Conservation (phyloP, 345 rosid species). For the Bruguiera gymnorhiza region DNA sequence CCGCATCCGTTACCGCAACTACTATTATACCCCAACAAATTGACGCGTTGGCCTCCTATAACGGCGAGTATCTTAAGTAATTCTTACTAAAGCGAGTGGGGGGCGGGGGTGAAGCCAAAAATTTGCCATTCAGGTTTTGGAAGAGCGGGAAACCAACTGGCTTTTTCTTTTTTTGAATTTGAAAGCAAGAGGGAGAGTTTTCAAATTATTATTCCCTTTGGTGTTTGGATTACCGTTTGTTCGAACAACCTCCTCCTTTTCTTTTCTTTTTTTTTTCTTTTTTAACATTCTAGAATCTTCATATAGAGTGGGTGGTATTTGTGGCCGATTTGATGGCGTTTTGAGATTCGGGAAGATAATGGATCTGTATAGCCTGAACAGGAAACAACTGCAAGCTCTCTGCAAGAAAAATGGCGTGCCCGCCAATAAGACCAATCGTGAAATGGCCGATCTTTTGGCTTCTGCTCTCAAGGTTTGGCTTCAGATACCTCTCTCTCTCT, state of each 20-base stretch:
- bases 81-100: background rate
- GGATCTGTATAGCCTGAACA: background rate
- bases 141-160: background rate
- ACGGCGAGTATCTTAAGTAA: too few species aligned
- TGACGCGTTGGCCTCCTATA: too few species aligned
- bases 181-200: background rate
- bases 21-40: too few species aligned
- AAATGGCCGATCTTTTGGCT: slow-evolving; percentile 1
- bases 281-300: background rate
- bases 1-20: too few species aligned
- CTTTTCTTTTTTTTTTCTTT: background rate
- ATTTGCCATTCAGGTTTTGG: background rate
- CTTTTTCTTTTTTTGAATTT: background rate
- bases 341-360: background rate
- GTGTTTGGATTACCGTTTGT: too few species aligned
- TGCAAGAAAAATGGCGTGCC: background rate
- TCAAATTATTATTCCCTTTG: too few species aligned
- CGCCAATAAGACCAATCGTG: background rate
- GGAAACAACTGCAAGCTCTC: slow-evolving; percentile 1
- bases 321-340: too few species aligned
- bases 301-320: too few species aligned
- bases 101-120: background rate
- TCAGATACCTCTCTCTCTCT: background rate
- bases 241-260: too few species aligned
- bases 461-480: background rate